Evolutionary conservation across 192 early-diverging fungal species (phyloP).

Genomic region (Backusella australiensis): DNA sequence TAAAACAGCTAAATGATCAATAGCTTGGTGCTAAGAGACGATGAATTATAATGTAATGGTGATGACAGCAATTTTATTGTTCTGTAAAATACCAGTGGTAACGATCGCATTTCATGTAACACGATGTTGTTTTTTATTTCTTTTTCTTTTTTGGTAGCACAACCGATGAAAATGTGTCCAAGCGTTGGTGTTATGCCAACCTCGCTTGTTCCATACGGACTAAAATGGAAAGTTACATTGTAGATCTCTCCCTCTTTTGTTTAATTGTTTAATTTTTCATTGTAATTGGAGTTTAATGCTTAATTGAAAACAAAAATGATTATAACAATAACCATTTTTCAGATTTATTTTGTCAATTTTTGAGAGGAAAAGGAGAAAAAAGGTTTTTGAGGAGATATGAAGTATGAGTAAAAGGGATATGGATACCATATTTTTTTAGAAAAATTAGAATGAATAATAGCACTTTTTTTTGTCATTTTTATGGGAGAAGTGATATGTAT

Average conservation of each 20-base stretch:
- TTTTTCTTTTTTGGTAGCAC: neutral
- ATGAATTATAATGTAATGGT: neutral
- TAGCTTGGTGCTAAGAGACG: neutral
- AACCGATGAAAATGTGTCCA: neutral
- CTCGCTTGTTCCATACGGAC: conserved; percentile 2
- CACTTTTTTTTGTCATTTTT: neutral
- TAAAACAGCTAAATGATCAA: neutral
- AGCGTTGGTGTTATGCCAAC: conserved; percentile 2
- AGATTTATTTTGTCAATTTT: neutral
- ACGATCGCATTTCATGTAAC: neutral
- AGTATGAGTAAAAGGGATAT: neutral
- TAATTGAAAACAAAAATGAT: conserved; percentile 9
- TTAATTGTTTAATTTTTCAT: conserved; percentile 5
- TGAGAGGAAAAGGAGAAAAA: neutral
- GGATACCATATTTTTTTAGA: neutral
- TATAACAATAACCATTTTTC: neutral
- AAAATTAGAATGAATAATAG: neutral
- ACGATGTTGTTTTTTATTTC: neutral
- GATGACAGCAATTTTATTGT: neutral
- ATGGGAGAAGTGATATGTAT: neutral
- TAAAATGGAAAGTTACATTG: conserved; percentile 1
- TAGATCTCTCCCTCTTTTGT: neutral
- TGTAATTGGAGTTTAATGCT: neutral
- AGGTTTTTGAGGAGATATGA: neutral
- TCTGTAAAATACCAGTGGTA: neutral